Evolutionary conservation across 2,329 filamentous ascomycete species (phyloP), one percentile per base, ranked within the genome.

Genomic region (Sclerotinia minor): DNA sequence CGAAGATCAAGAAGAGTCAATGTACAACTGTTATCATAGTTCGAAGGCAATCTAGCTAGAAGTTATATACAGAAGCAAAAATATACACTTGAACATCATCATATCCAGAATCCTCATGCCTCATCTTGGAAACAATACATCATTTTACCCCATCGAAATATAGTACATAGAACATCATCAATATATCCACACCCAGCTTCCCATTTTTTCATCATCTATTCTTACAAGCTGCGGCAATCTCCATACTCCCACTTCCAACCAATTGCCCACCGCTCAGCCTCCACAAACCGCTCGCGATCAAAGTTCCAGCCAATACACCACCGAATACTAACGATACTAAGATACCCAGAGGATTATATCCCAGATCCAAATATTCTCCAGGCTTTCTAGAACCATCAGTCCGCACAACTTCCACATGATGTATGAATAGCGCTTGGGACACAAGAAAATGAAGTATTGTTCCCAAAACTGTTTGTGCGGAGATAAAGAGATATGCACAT

Each of bases 211-310:
- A 35, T 49, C 21, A 60, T 24, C 32, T 60, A n/a, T 45, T 61
- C 13, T 73, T 69, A 70, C 71, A 73, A 29, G 72, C 71, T 11
- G 69, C 69, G 4, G 69, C 58, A 50, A 73, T 73, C 5, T 72
- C 72, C 50, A 73, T 49, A 67, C 69, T 72, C 45, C 70, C 71
- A 63, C 72, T 73, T 21, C 71, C 70, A 24, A 72, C 70, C 52
- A 73, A 45, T 9, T 71, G 60, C 9, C 70, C 63, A 0, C 68
- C 70, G 15, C 67, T 66, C 17, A 72, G 53, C 54, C 69, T 69
- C 65, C 65, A 63, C 2, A 66, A 58, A 3, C 71, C 71, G 47
- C 65, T 72, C n/a, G 11, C 45, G 7, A 53, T 49, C 32, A 67
- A 44, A 50, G 29, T 41, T 7, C 26, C n/a, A 15, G 61, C 29